Evolutionary conservation across 129 eudicot genomes (phyloP).

Genomic region (Flaveria trinervia): DNA sequence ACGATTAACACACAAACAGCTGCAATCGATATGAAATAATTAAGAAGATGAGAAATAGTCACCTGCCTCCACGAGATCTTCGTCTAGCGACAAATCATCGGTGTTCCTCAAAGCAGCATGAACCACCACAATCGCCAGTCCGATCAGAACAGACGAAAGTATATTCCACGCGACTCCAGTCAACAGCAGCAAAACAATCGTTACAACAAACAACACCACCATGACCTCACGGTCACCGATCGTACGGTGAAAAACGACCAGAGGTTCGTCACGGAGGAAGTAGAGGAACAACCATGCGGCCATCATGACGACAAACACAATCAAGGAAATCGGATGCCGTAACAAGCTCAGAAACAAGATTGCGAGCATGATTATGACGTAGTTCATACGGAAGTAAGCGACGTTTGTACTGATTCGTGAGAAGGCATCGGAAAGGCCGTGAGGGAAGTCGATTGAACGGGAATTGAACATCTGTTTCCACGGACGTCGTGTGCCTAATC

Average conservation of each 20-base stretch:
- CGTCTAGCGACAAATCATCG: slow-evolving; percentile 59
- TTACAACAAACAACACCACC: slow-evolving; percentile 34
- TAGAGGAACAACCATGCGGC: slow-evolving; percentile 68
- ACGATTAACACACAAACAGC: slow-evolving; percentile 2
- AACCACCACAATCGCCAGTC: slow-evolving; percentile 50
- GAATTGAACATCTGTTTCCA: slow-evolving; percentile 51
- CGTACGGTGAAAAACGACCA: slow-evolving; percentile 42
- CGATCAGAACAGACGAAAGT: slow-evolving; percentile 47
- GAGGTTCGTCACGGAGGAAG: slow-evolving; percentile 72
- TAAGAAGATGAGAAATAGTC: slow-evolving; percentile 38
- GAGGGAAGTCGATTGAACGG: slow-evolving; percentile 41
- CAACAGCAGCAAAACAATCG: slow-evolving; percentile 43
- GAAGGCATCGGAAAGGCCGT: slow-evolving; percentile 31
- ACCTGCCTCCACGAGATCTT: slow-evolving; percentile 21
- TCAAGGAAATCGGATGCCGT: slow-evolving; percentile 56
- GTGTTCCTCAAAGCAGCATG: slow-evolving; percentile 66
- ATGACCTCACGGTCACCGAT: slow-evolving; percentile 49
- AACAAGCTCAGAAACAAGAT: slow-evolving; percentile 51
- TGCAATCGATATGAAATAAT: background rate
- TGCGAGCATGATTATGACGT: slow-evolving; percentile 38
- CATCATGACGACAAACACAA: slow-evolving; percentile 57
- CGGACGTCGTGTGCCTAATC: slow-evolving; percentile 55
- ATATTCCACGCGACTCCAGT: slow-evolving; percentile 54
- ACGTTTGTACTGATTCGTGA: slow-evolving; percentile 45
- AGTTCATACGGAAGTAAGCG: slow-evolving; percentile 62